Percentiles rank a stretch among this genome's conserved stretches.
These are phyloP conservation scores for Darksidea phi DNA, from an alignment of 495 filamentous ascomycete species.

Conservation along the genomic window DNA sequence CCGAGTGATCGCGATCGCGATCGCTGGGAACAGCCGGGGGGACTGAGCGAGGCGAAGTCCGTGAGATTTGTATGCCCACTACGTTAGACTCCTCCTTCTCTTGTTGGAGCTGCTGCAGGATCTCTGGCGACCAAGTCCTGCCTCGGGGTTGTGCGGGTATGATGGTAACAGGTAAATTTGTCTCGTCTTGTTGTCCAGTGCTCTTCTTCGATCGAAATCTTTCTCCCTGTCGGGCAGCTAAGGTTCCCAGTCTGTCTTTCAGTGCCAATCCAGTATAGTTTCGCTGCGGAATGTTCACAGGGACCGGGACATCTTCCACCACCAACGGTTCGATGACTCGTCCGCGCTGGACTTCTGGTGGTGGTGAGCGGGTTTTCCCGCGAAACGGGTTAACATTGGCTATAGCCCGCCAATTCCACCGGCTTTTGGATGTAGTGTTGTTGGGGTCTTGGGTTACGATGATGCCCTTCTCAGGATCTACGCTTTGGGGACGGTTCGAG, in stretches of 20 bases:
- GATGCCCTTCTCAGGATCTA: conserved; percentile 33
- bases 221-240: conserved; percentile 44
- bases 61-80: not conserved
- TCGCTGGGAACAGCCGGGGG: not conserved
- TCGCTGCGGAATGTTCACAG: conserved; percentile 33
- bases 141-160: conserved; percentile 65
- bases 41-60: conserved; percentile 3
- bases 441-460: conserved; percentile 8
- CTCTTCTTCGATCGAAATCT: conserved; percentile 36
- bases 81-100: conserved; percentile 3
- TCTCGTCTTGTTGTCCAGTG: conserved; percentile 38
- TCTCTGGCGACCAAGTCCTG: conserved; percentile 42
- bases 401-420: conserved; percentile 49
- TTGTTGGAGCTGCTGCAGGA: conserved; percentile 19
- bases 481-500: not conserved
- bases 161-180: conserved; percentile 59
- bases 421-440: not conserved
- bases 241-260: conserved; percentile 41
- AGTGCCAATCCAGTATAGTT: conserved; percentile 41
- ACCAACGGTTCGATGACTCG: conserved; percentile 37
- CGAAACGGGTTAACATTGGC: conserved; percentile 57
- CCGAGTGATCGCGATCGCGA: no score
- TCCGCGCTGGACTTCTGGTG: conserved; percentile 55
- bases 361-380: conserved; percentile 53
- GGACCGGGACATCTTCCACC: conserved; percentile 17